These are phyloP conservation scores for Exsudoporus frostii DNA, from an alignment of 768 basidiomycete species.

Conservation along the genomic window DNA sequence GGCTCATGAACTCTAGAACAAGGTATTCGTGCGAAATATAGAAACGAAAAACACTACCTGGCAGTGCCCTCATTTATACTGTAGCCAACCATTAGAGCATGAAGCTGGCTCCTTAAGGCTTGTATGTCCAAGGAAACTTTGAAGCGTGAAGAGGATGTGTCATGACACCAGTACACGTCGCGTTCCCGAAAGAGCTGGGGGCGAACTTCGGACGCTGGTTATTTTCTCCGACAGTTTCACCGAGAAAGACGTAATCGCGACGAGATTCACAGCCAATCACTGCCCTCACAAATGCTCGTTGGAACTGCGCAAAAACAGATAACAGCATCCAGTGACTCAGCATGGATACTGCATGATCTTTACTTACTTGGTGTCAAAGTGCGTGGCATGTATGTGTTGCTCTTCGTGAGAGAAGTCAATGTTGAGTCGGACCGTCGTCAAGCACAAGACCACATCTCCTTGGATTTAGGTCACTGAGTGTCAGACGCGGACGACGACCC, in stretches of 20 bases:
- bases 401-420: neutral
- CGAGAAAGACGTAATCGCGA: neutral
- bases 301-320: neutral
- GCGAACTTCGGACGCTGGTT: neutral
- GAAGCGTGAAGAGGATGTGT: neutral
- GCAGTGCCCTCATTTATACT: neutral
- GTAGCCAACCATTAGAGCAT: neutral
- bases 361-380: neutral
- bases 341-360: neutral
- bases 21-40: neutral
- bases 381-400: neutral
- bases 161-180: neutral
- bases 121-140: too few species aligned
- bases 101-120: neutral
- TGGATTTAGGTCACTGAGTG: neutral
- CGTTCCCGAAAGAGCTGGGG: neutral
- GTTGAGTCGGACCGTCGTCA: neutral
- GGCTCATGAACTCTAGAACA: neutral
- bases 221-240: neutral
- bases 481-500: neutral
- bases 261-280: neutral
- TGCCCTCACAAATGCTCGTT: neutral
- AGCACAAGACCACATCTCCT: neutral
- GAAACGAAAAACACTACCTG: neutral
- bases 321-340: neutral